These are phyloP conservation scores for Ampelomyces quisqualis DNA, from an alignment of 2,329 filamentous ascomycete genomes.

Conservation along the genomic window DNA sequence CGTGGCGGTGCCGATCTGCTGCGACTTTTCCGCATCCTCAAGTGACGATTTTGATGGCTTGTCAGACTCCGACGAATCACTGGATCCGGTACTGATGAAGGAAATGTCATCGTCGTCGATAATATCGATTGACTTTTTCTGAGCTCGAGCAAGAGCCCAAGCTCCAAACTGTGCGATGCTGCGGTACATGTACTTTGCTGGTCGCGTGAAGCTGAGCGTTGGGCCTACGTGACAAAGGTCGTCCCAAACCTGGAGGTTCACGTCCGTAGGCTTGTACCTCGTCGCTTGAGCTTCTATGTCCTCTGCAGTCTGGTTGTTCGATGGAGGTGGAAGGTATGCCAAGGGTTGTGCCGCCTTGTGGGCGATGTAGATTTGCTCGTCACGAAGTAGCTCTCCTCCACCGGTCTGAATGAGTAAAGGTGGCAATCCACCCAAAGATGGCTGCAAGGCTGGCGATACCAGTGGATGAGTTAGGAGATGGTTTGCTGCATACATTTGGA, in stretches of 20 bases:
- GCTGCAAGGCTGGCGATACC: conserved; percentile 84
- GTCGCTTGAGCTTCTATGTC: conserved; percentile 64
- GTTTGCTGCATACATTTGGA: conserved; percentile 86
- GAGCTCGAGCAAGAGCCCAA: conserved; percentile 82
- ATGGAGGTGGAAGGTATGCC: conserved; percentile 65
- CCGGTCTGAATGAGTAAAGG: conserved; percentile 84
- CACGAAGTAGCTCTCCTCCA: conserved; percentile 83
- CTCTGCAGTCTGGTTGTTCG: conserved; percentile 51
- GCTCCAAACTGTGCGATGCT: conserved; percentile 90
- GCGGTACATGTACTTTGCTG: conserved; percentile 94
- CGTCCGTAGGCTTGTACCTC: conserved; percentile 79
- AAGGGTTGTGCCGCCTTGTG: conserved; percentile 89
- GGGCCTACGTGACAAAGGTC: conserved; percentile 90
- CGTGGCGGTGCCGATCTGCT: conserved; percentile 17
- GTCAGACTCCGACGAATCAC: conserved; percentile 15
- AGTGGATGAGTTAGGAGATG: conserved; percentile 81
- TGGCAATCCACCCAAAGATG: conserved; percentile 84
- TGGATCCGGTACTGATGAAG: conserved; percentile 63
- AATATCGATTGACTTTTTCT: conserved; percentile 78
- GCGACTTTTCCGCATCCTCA: conserved; percentile 26
- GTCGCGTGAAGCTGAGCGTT: conserved; percentile 92
- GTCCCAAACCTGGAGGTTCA: conserved; percentile 95
- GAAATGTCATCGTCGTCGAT: conserved; percentile 76
- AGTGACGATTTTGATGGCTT: conserved; percentile 22
- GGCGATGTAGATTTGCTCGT: conserved; percentile 92